Base-by-base conservation (phyloP, 495 filamentous ascomycete species). In the Aspergillus haitiensis region DNA sequence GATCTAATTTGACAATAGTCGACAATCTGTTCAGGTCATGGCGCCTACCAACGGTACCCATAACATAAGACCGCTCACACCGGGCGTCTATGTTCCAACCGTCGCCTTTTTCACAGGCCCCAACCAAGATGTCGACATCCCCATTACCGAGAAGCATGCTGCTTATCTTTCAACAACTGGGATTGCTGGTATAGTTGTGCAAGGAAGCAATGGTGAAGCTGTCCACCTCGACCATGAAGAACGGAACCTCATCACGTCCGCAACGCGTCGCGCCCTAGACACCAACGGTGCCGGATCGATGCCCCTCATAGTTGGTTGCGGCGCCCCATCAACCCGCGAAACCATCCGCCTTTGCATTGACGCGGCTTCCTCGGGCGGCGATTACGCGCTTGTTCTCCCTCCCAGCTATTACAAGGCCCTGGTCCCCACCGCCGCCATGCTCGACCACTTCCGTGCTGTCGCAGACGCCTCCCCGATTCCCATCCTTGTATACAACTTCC, bases 401-500 rank as follows among this genome's bases (percentile, higher is more conserved):
- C 92, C 93, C 15, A 84, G 85, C 36, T 97, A 96, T 74, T 97
- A 96, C 75, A 83, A 85, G 64, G 69, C 83, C 9, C 78, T 93
- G 18, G 80, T 87, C 62, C 78, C 58, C 18, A 66, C 69, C 21
- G 81, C 82, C 32, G 81, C 83, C 13, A 69, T 96, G 47, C 70
- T 87, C 46, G 81, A 86, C 34, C 93, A 88, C 75, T 96, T 95
- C 82, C 80, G 76, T 39, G 80, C 84, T 42, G 89, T 96, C 27
- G 92, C 92, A 31, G 83, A 87, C 66, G 83, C 84, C 7, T 94
- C 90, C 1, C 93, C 92, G 6, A 82, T 97, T 48, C 93, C 92
- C 0, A 82, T 97, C 57, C 78, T 96, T 60, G 92, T 97, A 69
- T 97, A 97, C 80, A 97, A 96, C 77, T 97, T 87, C 75, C 92